Percentiles rank a stretch among this genome's conserved stretches.
These are phyloP conservation scores for Hypoxylon sp. DNA, from an alignment of 2,329 filamentous ascomycete species.

Conservation along the genomic window DNA sequence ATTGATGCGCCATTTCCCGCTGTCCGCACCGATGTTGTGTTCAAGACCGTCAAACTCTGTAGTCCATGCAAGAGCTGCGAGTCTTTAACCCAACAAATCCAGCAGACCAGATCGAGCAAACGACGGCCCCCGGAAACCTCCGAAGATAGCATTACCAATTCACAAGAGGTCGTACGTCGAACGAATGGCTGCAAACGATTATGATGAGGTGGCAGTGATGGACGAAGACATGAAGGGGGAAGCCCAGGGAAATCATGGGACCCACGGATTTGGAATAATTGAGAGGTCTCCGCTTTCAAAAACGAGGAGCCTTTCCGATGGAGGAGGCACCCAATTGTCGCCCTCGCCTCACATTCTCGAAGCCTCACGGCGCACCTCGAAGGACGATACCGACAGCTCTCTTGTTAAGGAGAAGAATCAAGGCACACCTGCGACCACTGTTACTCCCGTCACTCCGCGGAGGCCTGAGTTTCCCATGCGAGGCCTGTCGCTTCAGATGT, in stretches of 20 bases:
- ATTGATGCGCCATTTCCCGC: conserved; percentile 6
- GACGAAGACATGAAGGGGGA: conserved; percentile 48
- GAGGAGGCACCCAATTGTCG: conserved; percentile 70
- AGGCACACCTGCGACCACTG: conserved; percentile 21
- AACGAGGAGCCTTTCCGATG: conserved; percentile 76
- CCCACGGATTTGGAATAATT: conserved; percentile 46
- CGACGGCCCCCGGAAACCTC: neutral
- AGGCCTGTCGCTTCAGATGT: conserved; percentile 80
- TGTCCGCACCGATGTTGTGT: conserved; percentile 17
- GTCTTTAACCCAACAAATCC: conserved; percentile 13
- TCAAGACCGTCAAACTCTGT: neutral
- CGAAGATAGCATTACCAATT: conserved; percentile 7
- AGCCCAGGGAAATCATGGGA: conserved; percentile 29
- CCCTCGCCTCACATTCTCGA: conserved; percentile 71
- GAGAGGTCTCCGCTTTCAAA: conserved; percentile 63
- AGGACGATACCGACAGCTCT: conserved; percentile 79
- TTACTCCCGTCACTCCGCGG: conserved; percentile 78
- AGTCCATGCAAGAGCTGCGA: conserved; percentile 9
- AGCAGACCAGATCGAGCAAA: neutral
- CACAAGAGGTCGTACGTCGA: conserved; percentile 9
- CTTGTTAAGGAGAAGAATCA: conserved; percentile 58
- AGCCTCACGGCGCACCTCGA: conserved; percentile 70
- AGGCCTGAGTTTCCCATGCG: conserved; percentile 74
- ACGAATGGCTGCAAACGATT: conserved; percentile 46
- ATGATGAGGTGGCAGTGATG: conserved; percentile 52